Conservation (phyloP, 2,329 filamentous ascomycete genomes). For the Bipolaris bicolor region DNA sequence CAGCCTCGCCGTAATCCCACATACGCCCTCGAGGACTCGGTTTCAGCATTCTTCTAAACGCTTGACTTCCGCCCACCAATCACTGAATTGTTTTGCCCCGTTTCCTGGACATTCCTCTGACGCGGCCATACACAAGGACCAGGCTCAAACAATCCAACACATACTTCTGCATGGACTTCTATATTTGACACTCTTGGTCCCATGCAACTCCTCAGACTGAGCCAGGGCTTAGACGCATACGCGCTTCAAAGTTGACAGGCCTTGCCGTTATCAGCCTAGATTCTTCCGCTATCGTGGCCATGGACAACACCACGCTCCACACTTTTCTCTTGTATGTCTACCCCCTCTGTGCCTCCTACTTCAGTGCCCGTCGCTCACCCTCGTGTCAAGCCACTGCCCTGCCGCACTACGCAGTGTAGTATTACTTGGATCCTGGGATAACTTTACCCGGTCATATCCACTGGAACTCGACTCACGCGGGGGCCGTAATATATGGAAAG, state of each 20-base stretch:
- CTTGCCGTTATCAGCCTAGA: slow-evolving; percentile 38
- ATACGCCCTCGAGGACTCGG: slow-evolving; percentile 26
- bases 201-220: slow-evolving; percentile 24
- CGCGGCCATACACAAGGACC: slow-evolving; percentile 31
- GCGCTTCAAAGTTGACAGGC: slow-evolving; percentile 33
- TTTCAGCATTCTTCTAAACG: slow-evolving; percentile 41
- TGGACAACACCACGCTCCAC: slow-evolving; percentile 65
- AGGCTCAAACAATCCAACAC: slow-evolving; percentile 34
- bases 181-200: slow-evolving; percentile 37
- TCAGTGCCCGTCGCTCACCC: slow-evolving; percentile 29
- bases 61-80: slow-evolving; percentile 29
- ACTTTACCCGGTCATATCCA: slow-evolving; percentile 77
- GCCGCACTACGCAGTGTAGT: slow-evolving; percentile 70
- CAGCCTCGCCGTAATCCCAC: slow-evolving; percentile 39
- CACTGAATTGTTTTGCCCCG: slow-evolving; percentile 13
- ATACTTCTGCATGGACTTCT: slow-evolving; percentile 34
- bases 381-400: slow-evolving; percentile 42
- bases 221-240: slow-evolving; percentile 34
- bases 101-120: slow-evolving; percentile 25
- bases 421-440: slow-evolving; percentile 93
- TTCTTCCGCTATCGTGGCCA: slow-evolving; percentile 34
- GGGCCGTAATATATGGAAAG: slow-evolving; percentile 79
- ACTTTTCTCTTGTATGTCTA: slow-evolving; percentile 61
- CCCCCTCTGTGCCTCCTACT: slow-evolving; percentile 23
- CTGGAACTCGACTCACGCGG: slow-evolving; percentile 82